Percentiles rank a stretch among this genome's conserved stretches.
Conservation (phyloP, 805 yeast species). For the Wickerhamiella nectarea region DNA sequence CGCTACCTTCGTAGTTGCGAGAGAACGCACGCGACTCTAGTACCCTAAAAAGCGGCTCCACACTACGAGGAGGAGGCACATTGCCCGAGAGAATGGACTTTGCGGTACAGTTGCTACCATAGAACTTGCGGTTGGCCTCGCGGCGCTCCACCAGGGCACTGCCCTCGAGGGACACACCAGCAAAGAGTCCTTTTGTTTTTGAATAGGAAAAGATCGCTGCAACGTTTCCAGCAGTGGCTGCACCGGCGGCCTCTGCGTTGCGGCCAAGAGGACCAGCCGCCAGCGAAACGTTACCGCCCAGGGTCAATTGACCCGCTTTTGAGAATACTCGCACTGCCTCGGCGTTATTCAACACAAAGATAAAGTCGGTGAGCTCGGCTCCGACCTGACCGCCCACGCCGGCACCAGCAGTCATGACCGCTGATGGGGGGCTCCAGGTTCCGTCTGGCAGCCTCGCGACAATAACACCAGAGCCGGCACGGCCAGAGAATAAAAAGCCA, state of each 20-base stretch:
- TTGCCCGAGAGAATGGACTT: constrained; percentile 69
- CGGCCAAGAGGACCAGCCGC: constrained; percentile 98
- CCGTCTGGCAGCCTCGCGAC: constrained; percentile 93
- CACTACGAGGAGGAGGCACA: constrained; percentile 85
- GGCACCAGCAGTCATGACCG: constrained; percentile 91
- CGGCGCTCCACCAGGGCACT: constrained; percentile 93
- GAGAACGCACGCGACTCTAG: constrained; percentile 74
- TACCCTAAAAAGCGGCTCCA: constrained; percentile 75
- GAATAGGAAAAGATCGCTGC: constrained; percentile 90
- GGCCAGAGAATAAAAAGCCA: constrained; percentile 87
- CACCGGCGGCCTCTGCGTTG: constrained; percentile 93
- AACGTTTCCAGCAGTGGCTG: constrained; percentile 74
- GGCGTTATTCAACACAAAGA: constrained; percentile 72
- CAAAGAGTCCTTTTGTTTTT: constrained; percentile 90
- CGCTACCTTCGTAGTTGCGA: constrained; percentile 45
- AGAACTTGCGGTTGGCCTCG: constrained; percentile 91
- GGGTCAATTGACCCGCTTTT: constrained; percentile 82
- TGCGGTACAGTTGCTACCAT: constrained; percentile 83
- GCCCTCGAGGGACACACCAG: constrained; percentile 95
- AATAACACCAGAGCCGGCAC: constrained; percentile 95
- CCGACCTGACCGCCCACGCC: constrained; percentile 99
- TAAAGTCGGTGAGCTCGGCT: constrained; percentile 91
- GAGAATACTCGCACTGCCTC: constrained; percentile 91
- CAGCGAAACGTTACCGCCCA: constrained; percentile 88
- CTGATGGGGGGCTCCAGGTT: constrained; percentile 94